Evolutionary conservation across 257 asterid species (phyloP).

Genomic region (Galeopsis tetrahit): DNA sequence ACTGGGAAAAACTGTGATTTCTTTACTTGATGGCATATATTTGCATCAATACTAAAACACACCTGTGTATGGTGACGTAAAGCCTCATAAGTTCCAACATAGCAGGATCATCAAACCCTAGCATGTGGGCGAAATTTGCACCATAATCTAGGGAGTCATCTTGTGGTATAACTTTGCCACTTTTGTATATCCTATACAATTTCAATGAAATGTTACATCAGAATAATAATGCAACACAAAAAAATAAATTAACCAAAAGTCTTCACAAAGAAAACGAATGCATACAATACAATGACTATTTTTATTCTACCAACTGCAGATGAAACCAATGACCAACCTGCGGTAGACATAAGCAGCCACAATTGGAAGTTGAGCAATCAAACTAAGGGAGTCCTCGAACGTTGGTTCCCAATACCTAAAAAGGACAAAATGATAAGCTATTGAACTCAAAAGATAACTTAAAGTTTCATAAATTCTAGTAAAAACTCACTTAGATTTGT

Average conservation of each 20-base stretch:
- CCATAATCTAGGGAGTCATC: slow-evolving; percentile 95
- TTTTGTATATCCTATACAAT: slow-evolving; percentile 83
- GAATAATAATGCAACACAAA: neutral
- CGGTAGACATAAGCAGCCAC: slow-evolving; percentile 93
- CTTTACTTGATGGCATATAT: neutral
- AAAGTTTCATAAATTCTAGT: slow-evolving; percentile 1
- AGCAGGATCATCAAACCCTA: slow-evolving; percentile 81
- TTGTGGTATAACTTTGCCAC: slow-evolving; percentile 68
- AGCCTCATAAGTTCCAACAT: slow-evolving; percentile 97
- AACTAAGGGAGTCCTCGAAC: slow-evolving; percentile 89
- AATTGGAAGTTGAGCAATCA: slow-evolving; percentile 94
- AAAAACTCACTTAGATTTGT: slow-evolving; percentile 84
- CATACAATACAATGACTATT: neutral
- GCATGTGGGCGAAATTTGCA: slow-evolving; percentile 94
- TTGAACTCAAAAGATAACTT: slow-evolving; percentile 24
- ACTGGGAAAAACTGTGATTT: neutral
- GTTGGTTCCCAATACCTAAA: slow-evolving; percentile 97
- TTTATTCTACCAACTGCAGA: slow-evolving; percentile 2
- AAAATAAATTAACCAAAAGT: neutral
- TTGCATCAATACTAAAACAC: slow-evolving; percentile 34
- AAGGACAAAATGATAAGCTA: slow-evolving; percentile 33
- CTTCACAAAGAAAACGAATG: slow-evolving; percentile 7
- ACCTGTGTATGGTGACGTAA: slow-evolving; percentile 91
- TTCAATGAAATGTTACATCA: slow-evolving; percentile 35
- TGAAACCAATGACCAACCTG: slow-evolving; percentile 63